Conservation (phyloP, 2,329 filamentous ascomycete species). For the Davidsoniella neocaledoniae region DNA sequence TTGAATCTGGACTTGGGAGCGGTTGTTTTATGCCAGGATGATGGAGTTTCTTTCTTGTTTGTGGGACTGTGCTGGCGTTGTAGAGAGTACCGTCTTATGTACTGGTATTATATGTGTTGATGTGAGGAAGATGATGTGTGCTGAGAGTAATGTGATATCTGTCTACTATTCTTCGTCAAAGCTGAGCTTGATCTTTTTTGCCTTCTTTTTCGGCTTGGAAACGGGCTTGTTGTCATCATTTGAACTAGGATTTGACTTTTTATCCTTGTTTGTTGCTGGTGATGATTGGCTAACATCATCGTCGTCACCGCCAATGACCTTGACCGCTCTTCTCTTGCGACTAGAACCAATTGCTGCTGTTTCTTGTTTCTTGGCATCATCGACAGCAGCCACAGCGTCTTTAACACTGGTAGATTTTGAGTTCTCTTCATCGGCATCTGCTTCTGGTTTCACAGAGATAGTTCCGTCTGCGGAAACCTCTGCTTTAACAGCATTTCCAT, state of each 20-base stretch:
- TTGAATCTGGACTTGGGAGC: neutral
- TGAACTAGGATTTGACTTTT: constrained; percentile 12
- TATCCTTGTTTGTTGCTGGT: constrained; percentile 12
- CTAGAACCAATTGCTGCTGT: constrained; percentile 26
- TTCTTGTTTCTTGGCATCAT: constrained; percentile 20
- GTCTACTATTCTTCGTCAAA: constrained; percentile 41
- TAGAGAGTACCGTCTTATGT: neutral
- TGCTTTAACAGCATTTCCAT: constrained; percentile 44
- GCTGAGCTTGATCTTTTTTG: constrained; percentile 50
- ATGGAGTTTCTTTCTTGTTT: neutral
- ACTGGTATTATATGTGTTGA: too few relatives aligned
- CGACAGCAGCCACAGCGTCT: constrained; percentile 15
- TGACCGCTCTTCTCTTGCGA: constrained; percentile 40
- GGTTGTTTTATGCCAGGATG: neutral
- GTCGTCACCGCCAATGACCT: constrained; percentile 26
- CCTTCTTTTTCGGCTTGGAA: constrained; percentile 30
- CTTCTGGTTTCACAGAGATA: constrained; percentile 15
- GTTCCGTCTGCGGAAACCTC: constrained; percentile 28
- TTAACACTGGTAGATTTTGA: neutral
- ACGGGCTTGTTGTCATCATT: constrained; percentile 9
- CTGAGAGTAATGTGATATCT: neutral
- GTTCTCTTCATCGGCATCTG: constrained; percentile 15
- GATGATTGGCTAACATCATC: constrained; percentile 17
- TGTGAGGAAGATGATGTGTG: neutral
- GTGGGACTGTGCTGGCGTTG: neutral